These are phyloP conservation scores for Falciphora oryzae DNA, from an alignment of 2,329 filamentous ascomycete species.

Conservation along the genomic window DNA sequence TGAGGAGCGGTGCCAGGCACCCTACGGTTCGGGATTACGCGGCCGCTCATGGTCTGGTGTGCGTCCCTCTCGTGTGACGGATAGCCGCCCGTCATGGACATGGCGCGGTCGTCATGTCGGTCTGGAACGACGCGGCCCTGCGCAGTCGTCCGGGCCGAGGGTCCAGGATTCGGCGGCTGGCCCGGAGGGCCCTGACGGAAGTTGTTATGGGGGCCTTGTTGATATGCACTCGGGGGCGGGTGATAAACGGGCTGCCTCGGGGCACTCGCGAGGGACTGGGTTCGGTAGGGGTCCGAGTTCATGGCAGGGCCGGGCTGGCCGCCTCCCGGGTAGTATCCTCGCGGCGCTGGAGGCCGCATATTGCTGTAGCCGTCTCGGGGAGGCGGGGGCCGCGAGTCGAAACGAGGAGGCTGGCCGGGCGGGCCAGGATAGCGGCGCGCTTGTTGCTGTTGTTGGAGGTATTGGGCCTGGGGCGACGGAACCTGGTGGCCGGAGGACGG, in stretches of 20 bases:
- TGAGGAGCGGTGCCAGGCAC: conserved; percentile 27
- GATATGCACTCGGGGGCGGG: conserved; percentile 54
- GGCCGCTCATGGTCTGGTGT: conserved; percentile 89
- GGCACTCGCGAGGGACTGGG: conserved; percentile 82
- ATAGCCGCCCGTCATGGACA: conserved; percentile 82
- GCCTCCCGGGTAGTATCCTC: conserved; percentile 49
- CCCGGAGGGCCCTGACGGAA: conserved; percentile 63
- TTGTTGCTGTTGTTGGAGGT: conserved; percentile 41
- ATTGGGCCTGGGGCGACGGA: conserved; percentile 38
- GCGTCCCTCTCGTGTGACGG: conserved; percentile 67
- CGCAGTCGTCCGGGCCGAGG: conserved; percentile 61
- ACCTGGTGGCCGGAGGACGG: conserved; percentile 42
- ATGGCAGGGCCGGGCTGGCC: conserved; percentile 62
- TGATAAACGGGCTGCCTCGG: conserved; percentile 69
- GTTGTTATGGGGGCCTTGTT: conserved; percentile 62
- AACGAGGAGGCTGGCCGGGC: conserved; percentile 17
- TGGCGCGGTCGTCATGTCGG: conserved; percentile 83
- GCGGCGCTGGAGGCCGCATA: conserved; percentile 43
- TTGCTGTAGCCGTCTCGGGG: conserved; percentile 36
- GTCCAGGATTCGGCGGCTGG: conserved; percentile 44
- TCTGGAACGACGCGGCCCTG: conserved; percentile 90
- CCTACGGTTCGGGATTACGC: conserved; percentile 76
- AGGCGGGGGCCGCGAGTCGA: conserved; percentile 57
- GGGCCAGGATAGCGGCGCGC: conserved; percentile 40
- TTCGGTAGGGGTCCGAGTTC: conserved; percentile 81